A percentile compares a stretch with the other conserved stretches of the same genome.
These are phyloP conservation scores for Gossypium trilobum DNA, from an alignment of 441 rosid genomes.

Conservation along the genomic window DNA sequence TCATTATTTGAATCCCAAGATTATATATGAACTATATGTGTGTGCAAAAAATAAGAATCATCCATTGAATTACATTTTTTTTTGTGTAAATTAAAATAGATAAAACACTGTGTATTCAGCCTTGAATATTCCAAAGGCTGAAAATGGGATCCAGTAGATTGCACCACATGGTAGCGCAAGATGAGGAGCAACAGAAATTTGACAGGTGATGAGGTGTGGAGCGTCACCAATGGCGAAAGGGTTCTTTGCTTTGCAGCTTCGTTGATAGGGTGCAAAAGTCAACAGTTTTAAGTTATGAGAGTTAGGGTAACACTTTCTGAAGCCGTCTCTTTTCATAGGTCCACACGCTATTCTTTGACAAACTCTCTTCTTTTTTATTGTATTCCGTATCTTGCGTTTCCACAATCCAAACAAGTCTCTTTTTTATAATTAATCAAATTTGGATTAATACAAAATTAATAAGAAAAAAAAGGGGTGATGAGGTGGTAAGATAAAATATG, in stretches of 20 bases:
- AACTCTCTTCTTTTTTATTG: not conserved
- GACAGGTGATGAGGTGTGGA: slow-evolving; percentile 8
- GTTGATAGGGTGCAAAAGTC: slow-evolving; percentile 29
- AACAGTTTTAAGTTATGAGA: slow-evolving; percentile 25
- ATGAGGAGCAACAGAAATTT: slow-evolving; percentile 6
- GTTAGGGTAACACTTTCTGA: slow-evolving; percentile 15
- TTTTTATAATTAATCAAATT: not conserved
- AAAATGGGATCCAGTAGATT: not conserved
- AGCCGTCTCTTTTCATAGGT: slow-evolving; percentile 24
- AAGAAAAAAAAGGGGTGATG: not conserved
- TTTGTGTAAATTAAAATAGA: too few relatives aligned
- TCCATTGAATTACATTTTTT: too few relatives aligned
- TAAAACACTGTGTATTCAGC: too few relatives aligned
- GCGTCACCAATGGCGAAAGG: slow-evolving; percentile 23
- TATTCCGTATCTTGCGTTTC: slow-evolving; percentile 18
- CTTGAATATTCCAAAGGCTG: not conserved
- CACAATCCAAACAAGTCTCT: not conserved
- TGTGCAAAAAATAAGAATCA: too few relatives aligned
- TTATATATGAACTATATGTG: not conserved
- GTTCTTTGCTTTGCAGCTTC: slow-evolving; percentile 38
- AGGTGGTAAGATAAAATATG: slow-evolving; percentile 12
- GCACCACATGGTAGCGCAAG: not conserved
- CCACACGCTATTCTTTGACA: slow-evolving; percentile 27
- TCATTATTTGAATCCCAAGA: not conserved
- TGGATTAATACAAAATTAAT: not conserved